Percentiles rank a stretch among this genome's conserved stretches.
phyloP scores from a whole-genome alignment of 2,329 filamentous ascomycete genomes.

The Claviceps humidiphila region DNA sequence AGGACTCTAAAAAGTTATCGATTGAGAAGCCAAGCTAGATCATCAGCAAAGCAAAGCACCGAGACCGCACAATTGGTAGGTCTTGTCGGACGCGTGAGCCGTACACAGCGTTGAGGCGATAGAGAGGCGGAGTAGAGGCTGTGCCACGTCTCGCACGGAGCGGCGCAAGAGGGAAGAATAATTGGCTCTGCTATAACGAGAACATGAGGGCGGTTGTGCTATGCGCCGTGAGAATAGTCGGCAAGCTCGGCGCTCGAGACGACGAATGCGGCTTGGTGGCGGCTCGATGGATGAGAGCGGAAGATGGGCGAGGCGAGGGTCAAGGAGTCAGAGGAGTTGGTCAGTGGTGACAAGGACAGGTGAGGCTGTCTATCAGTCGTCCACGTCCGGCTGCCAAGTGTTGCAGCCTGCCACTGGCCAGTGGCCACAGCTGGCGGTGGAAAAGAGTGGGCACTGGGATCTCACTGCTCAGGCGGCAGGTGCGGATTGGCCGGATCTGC shows the following conservation, averaged over 20 bases:
- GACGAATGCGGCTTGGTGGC: not conserved
- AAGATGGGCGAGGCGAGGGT: not conserved
- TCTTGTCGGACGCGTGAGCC: not conserved
- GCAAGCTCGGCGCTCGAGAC: not conserved
- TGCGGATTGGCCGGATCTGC: not conserved
- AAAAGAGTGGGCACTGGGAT: not conserved
- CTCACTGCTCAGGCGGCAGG: not conserved
- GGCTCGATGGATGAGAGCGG: not conserved
- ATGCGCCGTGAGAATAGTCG: not conserved
- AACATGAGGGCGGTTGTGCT: constrained; percentile 15
- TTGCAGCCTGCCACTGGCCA: not conserved
- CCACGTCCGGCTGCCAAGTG: not conserved
- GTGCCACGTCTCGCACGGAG: constrained; percentile 4
- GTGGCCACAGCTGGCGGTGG: not conserved
- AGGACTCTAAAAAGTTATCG: not conserved
- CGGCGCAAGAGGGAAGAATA: constrained; percentile 2
- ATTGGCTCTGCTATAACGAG: constrained; percentile 22
- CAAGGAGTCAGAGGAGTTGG: not conserved
- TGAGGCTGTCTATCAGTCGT: not conserved
- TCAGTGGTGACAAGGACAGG: not conserved
- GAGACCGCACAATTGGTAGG: not conserved
- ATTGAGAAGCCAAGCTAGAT: not conserved
- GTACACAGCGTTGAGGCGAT: not conserved
- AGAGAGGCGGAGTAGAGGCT: not conserved
- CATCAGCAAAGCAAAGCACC: not conserved